These are phyloP conservation scores for Phaeosphaeria sp. DNA, from an alignment of 2,329 filamentous ascomycete genomes.

Conservation along the genomic window DNA sequence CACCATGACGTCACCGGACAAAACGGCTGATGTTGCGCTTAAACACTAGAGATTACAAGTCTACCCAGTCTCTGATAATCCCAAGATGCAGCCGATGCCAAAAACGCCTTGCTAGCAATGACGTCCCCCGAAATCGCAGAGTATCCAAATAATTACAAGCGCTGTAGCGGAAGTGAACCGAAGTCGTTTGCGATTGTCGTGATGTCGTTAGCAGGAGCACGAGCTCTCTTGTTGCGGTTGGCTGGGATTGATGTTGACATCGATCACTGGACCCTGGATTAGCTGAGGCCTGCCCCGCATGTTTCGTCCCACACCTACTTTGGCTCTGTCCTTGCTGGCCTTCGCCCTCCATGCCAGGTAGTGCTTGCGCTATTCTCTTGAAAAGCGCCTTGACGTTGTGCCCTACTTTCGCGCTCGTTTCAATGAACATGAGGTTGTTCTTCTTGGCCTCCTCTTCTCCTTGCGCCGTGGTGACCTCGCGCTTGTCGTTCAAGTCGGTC, in stretches of 20 bases:
- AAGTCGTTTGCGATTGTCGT: conserved; percentile 10
- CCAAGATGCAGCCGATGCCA: conserved; percentile 28
- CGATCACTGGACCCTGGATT: conserved; percentile 71
- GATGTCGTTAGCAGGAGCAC: conserved; percentile 42
- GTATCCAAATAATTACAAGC: conserved; percentile 46
- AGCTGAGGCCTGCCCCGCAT: conserved; percentile 7
- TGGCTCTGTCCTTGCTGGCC: conserved; percentile 78
- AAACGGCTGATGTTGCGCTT: conserved; percentile 34
- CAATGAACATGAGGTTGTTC: conserved; percentile 98
- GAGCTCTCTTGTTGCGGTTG: conserved; percentile 66
- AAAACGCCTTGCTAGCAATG: conserved; percentile 51
- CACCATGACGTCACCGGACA: conserved; percentile 27
- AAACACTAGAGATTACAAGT: conserved; percentile 45
- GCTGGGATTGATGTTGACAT: conserved; percentile 82
- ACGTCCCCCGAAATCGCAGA: conserved; percentile 28
- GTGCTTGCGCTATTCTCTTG: conserved; percentile 95
- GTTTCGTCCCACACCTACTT: conserved; percentile 65
- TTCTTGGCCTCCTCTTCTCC: conserved; percentile 98
- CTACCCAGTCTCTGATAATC: conserved; percentile 9
- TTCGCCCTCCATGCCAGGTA: conserved; percentile 96
- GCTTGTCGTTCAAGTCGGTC: conserved; percentile 97
- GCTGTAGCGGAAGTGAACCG: conserved; percentile 32
- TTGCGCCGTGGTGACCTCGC: conserved; percentile 94
- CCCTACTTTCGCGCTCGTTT: conserved; percentile 96
- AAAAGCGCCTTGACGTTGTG: conserved; percentile 99